Evolutionary conservation across 2,329 filamentous ascomycete species (phyloP).

Genomic region (Fusarium domesticum): DNA sequence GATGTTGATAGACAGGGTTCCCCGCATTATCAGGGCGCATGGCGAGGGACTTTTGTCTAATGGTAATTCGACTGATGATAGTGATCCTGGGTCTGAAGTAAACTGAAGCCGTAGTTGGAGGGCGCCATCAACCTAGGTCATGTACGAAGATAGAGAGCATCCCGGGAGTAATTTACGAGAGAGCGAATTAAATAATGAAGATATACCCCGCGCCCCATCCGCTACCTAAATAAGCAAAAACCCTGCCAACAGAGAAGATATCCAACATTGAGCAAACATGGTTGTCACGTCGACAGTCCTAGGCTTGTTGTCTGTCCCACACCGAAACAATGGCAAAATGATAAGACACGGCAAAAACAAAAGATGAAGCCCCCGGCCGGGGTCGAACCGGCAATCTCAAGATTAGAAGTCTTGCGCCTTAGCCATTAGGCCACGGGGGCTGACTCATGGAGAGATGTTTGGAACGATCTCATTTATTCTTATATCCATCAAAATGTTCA

Average conservation of each 20-base stretch:
- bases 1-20: background rate
- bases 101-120: background rate
- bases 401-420: background rate
- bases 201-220: constrained; percentile 8
- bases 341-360: background rate
- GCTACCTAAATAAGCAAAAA: no score
- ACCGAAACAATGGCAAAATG: background rate
- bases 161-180: background rate
- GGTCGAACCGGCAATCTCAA: background rate
- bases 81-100: background rate
- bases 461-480: background rate
- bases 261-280: no score
- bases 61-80: no score
- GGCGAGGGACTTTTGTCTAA: background rate
- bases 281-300: no score
- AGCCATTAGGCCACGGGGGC: background rate
- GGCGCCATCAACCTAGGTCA: background rate
- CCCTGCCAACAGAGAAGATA: background rate
- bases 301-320: no score
- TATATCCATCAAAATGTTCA: no score
- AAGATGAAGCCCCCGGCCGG: background rate
- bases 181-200: background rate
- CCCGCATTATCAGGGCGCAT: background rate
- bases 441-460: background rate
- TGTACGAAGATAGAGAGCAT: background rate